Evolutionary conservation across 495 filamentous ascomycete species (phyloP), one percentile per base, ranked within the genome.

Genomic region (Neurospora tetraspora): DNA sequence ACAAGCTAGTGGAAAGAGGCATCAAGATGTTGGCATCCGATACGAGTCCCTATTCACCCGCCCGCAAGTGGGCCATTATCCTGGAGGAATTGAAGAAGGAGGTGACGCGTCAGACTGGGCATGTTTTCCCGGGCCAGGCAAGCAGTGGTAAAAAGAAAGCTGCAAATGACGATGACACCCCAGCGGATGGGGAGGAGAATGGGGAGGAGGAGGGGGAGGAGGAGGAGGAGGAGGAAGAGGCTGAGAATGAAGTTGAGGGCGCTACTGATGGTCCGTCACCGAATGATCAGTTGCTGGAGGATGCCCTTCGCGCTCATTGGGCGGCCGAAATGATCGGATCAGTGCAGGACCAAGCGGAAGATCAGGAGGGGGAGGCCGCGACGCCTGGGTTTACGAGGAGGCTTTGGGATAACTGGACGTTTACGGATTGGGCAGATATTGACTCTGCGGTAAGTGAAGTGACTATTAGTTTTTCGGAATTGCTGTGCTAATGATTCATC

Each of bases 401-500:
- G 31, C 72, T 73, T 7, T 77, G 76, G 74, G 77, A 78, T 36
- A 72, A 70, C 39, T 80, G 77, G 76, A 74, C 45, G 38, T 71
- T 74, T 5, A 72, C 69, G 2, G 78, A 80, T 34, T 79, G 78
- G 78, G 39, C 77, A 47, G 76, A 78, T 70, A 40, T 78, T 7
- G 77, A 79, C 59, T 70, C 78, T n/a, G 78, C 78, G 16, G 78
- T 78, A 73, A 47, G 77, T 75, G 12, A 14, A 2, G 5, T n/a
- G 31, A 10, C 27, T 12, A 40, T 14, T 16, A 34, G 12, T 8
- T 68, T 2, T 43, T 72, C n/a, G 18, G 12, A 36, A 43, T 65
- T 34, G 3, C 12, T 34, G 12, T 65, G 36, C 40, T 70, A 71
- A 74, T 59, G 14, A 34, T 53, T 18, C 0, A n/a, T 6, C 37